Conservation (phyloP, 257 asterid species). For the Jaltomata sinuosa region DNA sequence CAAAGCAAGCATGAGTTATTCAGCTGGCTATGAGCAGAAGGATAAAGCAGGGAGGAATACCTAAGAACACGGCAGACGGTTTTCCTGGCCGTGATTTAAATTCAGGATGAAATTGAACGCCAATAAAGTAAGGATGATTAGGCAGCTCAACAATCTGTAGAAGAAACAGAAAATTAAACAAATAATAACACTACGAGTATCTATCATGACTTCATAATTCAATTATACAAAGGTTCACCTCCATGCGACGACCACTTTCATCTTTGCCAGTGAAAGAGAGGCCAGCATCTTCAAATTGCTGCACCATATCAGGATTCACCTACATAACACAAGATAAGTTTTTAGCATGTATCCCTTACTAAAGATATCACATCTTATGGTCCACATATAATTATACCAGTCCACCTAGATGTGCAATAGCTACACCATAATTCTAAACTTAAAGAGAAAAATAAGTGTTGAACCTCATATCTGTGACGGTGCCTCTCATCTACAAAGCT, state of each 20-base stretch:
- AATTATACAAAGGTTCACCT: slow-evolving; percentile 29
- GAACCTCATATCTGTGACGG: slow-evolving; percentile 28
- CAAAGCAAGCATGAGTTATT: not conserved
- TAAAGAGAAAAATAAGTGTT: not conserved
- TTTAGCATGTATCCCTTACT: not conserved
- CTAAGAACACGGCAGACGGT: slow-evolving; percentile 60
- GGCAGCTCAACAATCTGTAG: slow-evolving; percentile 63
- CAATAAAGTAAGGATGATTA: slow-evolving; percentile 60
- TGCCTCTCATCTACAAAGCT: slow-evolving; percentile 20
- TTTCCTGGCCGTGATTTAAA: slow-evolving; percentile 74
- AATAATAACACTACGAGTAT: not conserved
- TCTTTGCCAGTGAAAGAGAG: slow-evolving; percentile 65
- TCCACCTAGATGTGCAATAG: not conserved
- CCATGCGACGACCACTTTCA: slow-evolving; percentile 70
- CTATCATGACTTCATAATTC: not conserved
- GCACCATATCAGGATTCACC: slow-evolving; percentile 80
- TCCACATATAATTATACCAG: not conserved
- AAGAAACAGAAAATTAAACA: not conserved
- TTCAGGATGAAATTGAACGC: slow-evolving; percentile 75
- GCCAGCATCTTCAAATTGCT: slow-evolving; percentile 58
- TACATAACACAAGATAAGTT: slow-evolving; percentile 6
- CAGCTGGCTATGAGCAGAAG: not conserved
- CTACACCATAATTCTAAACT: not conserved
- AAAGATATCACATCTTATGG: not conserved
- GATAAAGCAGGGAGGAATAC: slow-evolving; percentile 12